Base-by-base conservation (phyloP, 176 grass and related monocot genomes). In the Oropetium thomaeum region DNA sequence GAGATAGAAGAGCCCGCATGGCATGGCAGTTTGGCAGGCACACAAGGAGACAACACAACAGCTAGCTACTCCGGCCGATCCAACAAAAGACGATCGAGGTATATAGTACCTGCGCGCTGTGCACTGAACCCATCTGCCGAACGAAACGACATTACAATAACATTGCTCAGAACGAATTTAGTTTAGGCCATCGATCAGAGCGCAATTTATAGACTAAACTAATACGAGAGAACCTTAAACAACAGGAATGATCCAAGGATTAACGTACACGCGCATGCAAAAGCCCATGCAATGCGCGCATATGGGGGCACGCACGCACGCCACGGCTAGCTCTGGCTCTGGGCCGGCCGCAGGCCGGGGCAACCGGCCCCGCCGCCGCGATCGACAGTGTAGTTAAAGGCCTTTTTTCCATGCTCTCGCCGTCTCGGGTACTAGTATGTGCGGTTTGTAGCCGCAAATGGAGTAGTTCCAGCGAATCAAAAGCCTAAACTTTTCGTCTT, bases 211-310 rank as follows among this genome's bases (percentile, higher is more conserved):
- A n/a, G n/a, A 42, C 19, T 49, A 76, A 48, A 45, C n/a, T 76
- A 86, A 70, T 81, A 7, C 3, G 11, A 2, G 11, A 2, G 70
- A 69, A 67, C 32, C 42, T 62, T 61, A 70, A 63, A 32, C 65
- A 54, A 41, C 52, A 30, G 78, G 64, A 70, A 81, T 12, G 54
- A 76, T 81, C 71, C 71, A 70, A 63, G 55, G 27, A 54, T 29
- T 16, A 74, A 33, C 52, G 48, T 67, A 66, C 69, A 74, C n/a
- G 5, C 31, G 83, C 82, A 33, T 70, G 79, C 69, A 34, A n/a
- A n/a, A 32, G 7, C 28, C 38, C 64, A 58, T 72, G 69, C 49
- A 37, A 5, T 22, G 68, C 61, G 31, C 51, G 35, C 64, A 13
- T 58, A 68, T 57, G 53, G 66, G 10, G 22, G 75, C 83, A 7